Evolutionary conservation across 441 rosid genomes (phyloP).

Genomic region (Croton laevigatus): DNA sequence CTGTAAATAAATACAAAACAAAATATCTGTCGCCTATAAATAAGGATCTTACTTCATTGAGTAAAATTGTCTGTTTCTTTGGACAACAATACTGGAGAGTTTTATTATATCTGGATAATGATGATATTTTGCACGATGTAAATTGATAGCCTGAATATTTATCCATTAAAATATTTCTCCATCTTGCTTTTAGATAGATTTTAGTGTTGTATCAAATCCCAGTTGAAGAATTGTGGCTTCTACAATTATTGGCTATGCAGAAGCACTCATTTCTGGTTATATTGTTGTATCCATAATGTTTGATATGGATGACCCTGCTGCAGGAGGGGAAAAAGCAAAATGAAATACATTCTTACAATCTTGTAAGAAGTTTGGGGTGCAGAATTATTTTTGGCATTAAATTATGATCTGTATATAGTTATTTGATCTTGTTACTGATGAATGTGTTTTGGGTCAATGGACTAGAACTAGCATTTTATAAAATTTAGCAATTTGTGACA

Average conservation of each 20-base stretch:
- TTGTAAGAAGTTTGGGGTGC: background rate
- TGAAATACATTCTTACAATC: background rate
- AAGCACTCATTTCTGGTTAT: background rate
- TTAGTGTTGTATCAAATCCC: background rate
- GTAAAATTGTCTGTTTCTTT: too few relatives aligned
- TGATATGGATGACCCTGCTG: background rate
- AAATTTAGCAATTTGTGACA: background rate
- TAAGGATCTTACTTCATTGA: too few relatives aligned
- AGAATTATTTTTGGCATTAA: background rate
- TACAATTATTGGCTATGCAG: background rate
- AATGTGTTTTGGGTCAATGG: background rate
- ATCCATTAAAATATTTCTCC: background rate
- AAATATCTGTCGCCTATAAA: too few relatives aligned
- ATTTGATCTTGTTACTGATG: background rate
- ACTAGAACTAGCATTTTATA: background rate
- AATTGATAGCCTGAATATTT: background rate
- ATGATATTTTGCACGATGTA: too few relatives aligned
- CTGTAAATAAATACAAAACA: too few relatives aligned
- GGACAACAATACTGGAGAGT: too few relatives aligned
- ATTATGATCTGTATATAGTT: background rate
- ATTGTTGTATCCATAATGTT: background rate
- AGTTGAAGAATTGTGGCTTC: background rate
- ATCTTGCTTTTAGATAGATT: background rate
- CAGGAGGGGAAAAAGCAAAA: background rate
- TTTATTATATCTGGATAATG: too few relatives aligned